Evolutionary conservation across 2,329 filamentous ascomycete species (phyloP).

Genomic region (Xylariales sp.): DNA sequence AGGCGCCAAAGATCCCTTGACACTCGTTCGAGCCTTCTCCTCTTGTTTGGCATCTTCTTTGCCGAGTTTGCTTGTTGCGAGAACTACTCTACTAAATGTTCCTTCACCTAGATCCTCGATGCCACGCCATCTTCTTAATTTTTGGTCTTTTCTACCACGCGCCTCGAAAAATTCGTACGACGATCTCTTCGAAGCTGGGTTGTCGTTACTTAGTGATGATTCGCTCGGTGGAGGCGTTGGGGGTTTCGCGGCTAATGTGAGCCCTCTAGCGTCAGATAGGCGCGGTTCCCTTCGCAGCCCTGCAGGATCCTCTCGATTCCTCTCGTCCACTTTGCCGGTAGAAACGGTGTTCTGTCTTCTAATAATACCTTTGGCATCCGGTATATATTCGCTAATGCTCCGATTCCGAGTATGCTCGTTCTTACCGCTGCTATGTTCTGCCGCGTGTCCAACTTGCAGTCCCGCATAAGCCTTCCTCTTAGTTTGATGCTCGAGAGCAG

Average conservation of each 20-base stretch:
- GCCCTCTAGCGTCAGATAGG: slow-evolving; percentile 80
- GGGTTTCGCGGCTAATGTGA: slow-evolving; percentile 71
- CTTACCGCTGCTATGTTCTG: slow-evolving; percentile 46
- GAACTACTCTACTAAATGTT: slow-evolving; percentile 93
- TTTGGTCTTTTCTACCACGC: slow-evolving; percentile 72
- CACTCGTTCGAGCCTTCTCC: slow-evolving; percentile 51
- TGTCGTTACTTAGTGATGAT: slow-evolving; percentile 64
- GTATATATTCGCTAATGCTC: slow-evolving; percentile 89
- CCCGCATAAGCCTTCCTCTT: slow-evolving; percentile 69
- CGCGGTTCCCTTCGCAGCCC: slow-evolving; percentile 80
- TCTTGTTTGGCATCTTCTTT: slow-evolving; percentile 60
- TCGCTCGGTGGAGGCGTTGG: slow-evolving; percentile 88
- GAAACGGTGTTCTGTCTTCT: slow-evolving; percentile 81
- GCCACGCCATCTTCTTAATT: slow-evolving; percentile 81
- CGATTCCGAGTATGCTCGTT: slow-evolving; percentile 74
- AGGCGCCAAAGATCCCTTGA: slow-evolving; percentile 51
- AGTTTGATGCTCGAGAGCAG: slow-evolving; percentile 62
- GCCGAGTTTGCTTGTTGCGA: slow-evolving; percentile 82
- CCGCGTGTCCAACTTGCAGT: slow-evolving; percentile 52
- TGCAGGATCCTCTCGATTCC: slow-evolving; percentile 48
- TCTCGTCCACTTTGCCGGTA: slow-evolving; percentile 64
- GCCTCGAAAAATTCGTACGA: slow-evolving; percentile 76
- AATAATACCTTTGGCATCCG: slow-evolving; percentile 74
- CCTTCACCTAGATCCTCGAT: slow-evolving; percentile 87
- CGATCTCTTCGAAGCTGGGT: slow-evolving; percentile 56